These are phyloP conservation scores for Hirschioporus abietinus DNA, from an alignment of 768 basidiomycete species.

Conservation along the genomic window DNA sequence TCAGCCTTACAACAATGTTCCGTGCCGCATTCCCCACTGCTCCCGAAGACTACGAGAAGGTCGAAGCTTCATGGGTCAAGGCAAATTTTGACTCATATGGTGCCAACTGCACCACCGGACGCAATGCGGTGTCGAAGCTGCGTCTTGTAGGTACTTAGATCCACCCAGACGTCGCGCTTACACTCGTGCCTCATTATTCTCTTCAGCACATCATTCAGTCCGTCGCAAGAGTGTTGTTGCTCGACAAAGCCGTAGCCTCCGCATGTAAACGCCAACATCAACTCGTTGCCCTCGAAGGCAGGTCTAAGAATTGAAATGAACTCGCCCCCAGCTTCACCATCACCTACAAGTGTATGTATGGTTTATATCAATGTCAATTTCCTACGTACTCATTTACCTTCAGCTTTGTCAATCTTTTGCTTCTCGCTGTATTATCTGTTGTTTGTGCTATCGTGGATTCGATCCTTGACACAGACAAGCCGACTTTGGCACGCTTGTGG, in stretches of 20 bases:
- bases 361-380: neutral
- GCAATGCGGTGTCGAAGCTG: constrained; percentile 48
- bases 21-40: constrained; percentile 89
- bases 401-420: constrained; percentile 76
- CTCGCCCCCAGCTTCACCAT: constrained; percentile 29
- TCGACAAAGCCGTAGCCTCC: constrained; percentile 41
- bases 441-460: constrained; percentile 85
- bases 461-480: constrained; percentile 65
- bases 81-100: constrained; percentile 68
- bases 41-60: constrained; percentile 73
- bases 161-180: constrained; percentile 54
- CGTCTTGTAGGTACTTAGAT: constrained; percentile 92
- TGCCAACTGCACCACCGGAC: constrained; percentile 70
- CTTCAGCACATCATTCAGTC: constrained; percentile 66
- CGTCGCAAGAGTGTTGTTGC: constrained; percentile 70
- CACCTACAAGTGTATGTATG: constrained; percentile 87
- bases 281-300: constrained; percentile 24
- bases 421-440: constrained; percentile 78
- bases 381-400: neutral
- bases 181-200: constrained; percentile 62
- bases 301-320: constrained; percentile 15
- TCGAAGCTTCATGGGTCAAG: too few species aligned
- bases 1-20: constrained; percentile 94
- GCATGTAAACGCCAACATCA: constrained; percentile 22
- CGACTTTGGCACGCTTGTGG: constrained; percentile 87